A percentile compares a stretch with the other conserved stretches of the same genome.
Evolutionary conservation across 2,329 filamentous ascomycete genomes (phyloP).

Genomic region (Seiridium cupressi): DNA sequence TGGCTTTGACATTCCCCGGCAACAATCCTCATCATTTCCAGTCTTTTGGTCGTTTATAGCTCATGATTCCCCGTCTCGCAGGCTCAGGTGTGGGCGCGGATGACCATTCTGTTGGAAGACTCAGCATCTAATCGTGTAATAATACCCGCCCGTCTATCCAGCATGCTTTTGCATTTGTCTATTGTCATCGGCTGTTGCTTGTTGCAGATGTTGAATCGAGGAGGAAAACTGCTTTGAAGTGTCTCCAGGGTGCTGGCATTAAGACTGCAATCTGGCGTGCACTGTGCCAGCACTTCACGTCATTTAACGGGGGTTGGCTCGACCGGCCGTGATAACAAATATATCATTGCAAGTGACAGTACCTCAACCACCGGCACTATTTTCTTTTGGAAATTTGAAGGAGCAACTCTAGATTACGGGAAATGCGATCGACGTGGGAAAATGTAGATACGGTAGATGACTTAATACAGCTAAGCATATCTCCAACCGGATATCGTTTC

Average conservation of each 20-base stretch:
- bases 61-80: constrained; percentile 13
- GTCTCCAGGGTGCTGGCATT: background rate
- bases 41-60: constrained; percentile 6
- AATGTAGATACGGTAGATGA: constrained; percentile 3
- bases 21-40: background rate
- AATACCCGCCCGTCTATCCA: constrained; percentile 6
- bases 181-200: background rate
- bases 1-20: background rate
- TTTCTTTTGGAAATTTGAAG: background rate
- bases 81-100: background rate
- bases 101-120: background rate
- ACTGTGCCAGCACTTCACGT: background rate
- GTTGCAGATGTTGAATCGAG: background rate
- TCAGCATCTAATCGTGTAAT: constrained; percentile 8
- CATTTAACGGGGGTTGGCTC: background rate
- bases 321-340: background rate
- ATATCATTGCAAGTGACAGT: background rate
- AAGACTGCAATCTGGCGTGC: background rate
- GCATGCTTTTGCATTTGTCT: background rate
- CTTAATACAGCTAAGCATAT: background rate
- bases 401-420: background rate
- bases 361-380: background rate
- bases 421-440: background rate
- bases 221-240: background rate
- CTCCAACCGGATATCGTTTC: background rate